Evolutionary conservation across 257 asterid species (phyloP).

Genomic region (Euphrasia confusa): DNA sequence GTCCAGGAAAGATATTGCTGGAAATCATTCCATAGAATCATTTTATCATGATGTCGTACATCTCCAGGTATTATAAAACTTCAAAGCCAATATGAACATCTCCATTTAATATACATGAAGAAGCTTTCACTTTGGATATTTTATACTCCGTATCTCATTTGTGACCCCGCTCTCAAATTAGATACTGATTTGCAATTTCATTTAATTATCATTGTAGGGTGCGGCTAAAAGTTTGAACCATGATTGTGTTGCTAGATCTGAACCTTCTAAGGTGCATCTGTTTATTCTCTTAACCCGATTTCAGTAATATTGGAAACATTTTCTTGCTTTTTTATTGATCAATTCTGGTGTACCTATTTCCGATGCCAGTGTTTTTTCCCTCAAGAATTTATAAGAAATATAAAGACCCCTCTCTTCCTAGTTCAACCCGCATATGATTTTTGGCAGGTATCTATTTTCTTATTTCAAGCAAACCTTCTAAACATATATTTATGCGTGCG

Average conservation of each 20-base stretch:
- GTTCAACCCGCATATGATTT: slow-evolving; percentile 89
- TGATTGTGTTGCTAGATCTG: slow-evolving; percentile 65
- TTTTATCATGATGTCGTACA: slow-evolving; percentile 73
- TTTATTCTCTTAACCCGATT: slow-evolving; percentile 15
- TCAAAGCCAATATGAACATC: slow-evolving; percentile 19
- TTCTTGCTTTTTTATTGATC: slow-evolving; percentile 17
- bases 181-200: slow-evolving; percentile 1
- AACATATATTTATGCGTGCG: neutral
- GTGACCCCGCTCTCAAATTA: slow-evolving; percentile 7
- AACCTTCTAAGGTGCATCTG: slow-evolving; percentile 62
- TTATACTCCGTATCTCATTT: neutral
- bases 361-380: slow-evolving; percentile 84
- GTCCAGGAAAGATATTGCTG: slow-evolving; percentile 78
- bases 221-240: slow-evolving; percentile 60
- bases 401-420: slow-evolving; percentile 81
- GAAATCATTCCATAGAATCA: slow-evolving; percentile 48
- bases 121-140: neutral
- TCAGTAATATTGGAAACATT: slow-evolving; percentile 9
- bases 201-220: slow-evolving; percentile 45
- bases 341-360: slow-evolving; percentile 20
- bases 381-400: slow-evolving; percentile 60
- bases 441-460: slow-evolving; percentile 71
- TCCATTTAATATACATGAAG: neutral
- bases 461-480: slow-evolving; percentile 6
- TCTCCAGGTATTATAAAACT: slow-evolving; percentile 60